A percentile compares a stretch with the other conserved stretches of the same genome.
Conservation (phyloP, 148 eudicot species). For the Chenopodium suecicum region DNA sequence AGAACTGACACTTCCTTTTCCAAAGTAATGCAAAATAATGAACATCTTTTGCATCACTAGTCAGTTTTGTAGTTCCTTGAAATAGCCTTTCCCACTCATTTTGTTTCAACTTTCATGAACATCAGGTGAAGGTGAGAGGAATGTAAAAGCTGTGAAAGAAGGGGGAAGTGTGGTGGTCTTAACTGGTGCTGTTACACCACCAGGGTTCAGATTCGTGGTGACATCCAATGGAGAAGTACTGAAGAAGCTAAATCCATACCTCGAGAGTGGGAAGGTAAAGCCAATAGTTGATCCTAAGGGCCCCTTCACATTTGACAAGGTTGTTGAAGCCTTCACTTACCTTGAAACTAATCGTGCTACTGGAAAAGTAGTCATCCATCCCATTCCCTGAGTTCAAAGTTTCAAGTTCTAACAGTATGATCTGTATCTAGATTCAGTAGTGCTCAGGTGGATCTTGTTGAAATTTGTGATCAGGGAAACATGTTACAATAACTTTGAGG, state of each 20-base stretch:
- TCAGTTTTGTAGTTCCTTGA: background rate
- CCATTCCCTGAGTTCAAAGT: constrained; percentile 48
- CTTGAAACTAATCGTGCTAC: constrained; percentile 83
- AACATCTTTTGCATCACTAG: background rate
- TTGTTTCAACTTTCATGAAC: background rate
- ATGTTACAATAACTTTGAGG: background rate
- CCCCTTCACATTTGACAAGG: constrained; percentile 71
- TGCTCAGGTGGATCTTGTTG: background rate
- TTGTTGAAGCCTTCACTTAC: constrained; percentile 76
- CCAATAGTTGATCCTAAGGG: constrained; percentile 77
- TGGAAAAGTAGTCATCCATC: constrained; percentile 85
- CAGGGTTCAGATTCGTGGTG: constrained; percentile 87
- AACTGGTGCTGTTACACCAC: constrained; percentile 78
- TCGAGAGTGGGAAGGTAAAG: constrained; percentile 82
- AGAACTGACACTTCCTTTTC: no score
- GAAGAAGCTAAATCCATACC: constrained; percentile 72
- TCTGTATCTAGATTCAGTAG: background rate
- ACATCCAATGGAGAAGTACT: constrained; percentile 69
- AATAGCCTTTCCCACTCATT: background rate
- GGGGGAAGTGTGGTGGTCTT: constrained; percentile 83
- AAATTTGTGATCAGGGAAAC: background rate
- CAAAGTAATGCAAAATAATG: no score
- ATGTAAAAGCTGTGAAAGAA: constrained; percentile 78
- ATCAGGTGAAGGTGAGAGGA: constrained; percentile 75
- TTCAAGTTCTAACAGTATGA: background rate